Evolutionary conservation across 2,329 filamentous ascomycete genomes (phyloP), one percentile per base, ranked within the genome.

Genomic region (Atkinsonella texensis): DNA sequence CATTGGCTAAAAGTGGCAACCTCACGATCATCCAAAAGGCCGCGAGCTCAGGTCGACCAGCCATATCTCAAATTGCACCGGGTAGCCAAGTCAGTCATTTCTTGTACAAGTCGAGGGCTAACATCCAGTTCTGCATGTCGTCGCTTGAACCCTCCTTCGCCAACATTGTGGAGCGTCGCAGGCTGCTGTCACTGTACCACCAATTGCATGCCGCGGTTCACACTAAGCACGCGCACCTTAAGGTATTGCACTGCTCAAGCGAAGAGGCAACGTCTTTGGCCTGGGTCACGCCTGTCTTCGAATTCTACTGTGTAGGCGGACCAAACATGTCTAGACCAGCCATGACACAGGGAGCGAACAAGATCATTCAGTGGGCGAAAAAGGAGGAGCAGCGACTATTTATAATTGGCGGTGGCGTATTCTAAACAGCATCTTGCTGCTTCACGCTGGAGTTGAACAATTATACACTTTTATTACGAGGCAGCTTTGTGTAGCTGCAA

Each of bases 91-190:
- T 97, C 49, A 84, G 85, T 58, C 93, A 98, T 71, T 98, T 97
- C 63, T 70, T 98, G 17, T 98, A 95, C 75, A 98, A 97, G 68
- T 95, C 88, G 15, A 81, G 88, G 54, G 83, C 85, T 18, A 95
- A 98, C 60, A 93, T 98, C 31, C 94, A 98, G 65, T 98, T 96
- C 67, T 85, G 82, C 58, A 95, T 95, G 88, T 86, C 90, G 1
- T 83, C 87, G 0, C 85, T 89, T 54, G 75, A 81, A 10, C 84
- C 87, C 0, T 73, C 83, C 52, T 93, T 93, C 61, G 59, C 58
- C 39, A 60, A 62, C 18, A 64, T 79, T 4, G 70, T 87, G 46
- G 75, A 81, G 42, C 76, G 80, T 48, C 76, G 89, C 63, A 80
- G 82, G 68, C 74, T 96, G 32, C 84, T 97, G 74, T 85, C 83